A percentile compares a stretch with the other conserved stretches of the same genome.
These are phyloP conservation scores for Trypanosoma vivax DNA, from an alignment of 208 protist species.

Conservation along the genomic window DNA sequence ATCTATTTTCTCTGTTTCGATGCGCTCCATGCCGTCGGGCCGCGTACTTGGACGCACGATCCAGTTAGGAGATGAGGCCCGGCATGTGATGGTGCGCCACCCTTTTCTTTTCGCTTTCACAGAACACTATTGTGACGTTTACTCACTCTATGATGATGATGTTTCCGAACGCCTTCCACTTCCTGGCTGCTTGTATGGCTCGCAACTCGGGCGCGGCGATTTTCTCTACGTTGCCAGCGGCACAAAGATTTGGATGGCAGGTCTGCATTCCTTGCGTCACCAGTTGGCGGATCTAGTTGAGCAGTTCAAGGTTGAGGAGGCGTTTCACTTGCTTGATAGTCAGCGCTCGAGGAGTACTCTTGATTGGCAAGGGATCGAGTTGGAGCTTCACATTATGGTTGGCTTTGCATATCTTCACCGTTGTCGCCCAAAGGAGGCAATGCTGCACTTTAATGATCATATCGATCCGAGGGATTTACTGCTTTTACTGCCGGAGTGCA, in stretches of 20 bases:
- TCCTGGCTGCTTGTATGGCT: conserved; percentile 36
- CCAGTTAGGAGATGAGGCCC: conserved; percentile 20
- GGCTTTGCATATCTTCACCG: conserved; percentile 58
- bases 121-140: conserved; percentile 54
- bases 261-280: conserved; percentile 38
- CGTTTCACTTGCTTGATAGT: conserved; percentile 56
- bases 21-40: conserved; percentile 22
- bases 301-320: conserved; percentile 36
- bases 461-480: conserved; percentile 70
- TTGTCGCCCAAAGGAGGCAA: conserved; percentile 31
- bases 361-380: conserved; percentile 33
- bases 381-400: conserved; percentile 61
- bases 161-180: conserved; percentile 49
- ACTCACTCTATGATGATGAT: conserved; percentile 43
- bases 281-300: conserved; percentile 59
- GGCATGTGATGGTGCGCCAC: conserved; percentile 32
- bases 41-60: conserved; percentile 23
- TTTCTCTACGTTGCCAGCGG: conserved; percentile 44
- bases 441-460: conserved; percentile 45
- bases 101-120: conserved; percentile 72
- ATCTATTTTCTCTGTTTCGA: conserved; percentile 30
- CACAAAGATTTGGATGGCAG: conserved; percentile 57
- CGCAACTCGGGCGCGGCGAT: conserved; percentile 32
- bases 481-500: conserved; percentile 49
- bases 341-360: conserved; percentile 20